Base-by-base conservation (phyloP, 2,329 filamentous ascomycete genomes). In the Diaporthe sp. region DNA sequence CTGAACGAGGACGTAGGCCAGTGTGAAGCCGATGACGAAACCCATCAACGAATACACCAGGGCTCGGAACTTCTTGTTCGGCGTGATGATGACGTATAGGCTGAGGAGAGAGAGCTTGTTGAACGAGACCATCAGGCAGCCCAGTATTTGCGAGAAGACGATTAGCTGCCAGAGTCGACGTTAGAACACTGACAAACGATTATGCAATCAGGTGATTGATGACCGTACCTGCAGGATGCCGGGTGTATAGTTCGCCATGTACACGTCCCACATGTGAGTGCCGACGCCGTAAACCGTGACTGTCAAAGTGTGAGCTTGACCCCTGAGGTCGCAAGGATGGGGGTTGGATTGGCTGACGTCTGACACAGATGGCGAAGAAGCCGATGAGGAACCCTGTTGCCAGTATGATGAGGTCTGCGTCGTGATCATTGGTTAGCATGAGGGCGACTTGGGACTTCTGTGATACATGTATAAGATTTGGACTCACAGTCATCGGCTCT, bases 131-230 rank as follows among this genome's bases (percentile, higher is more conserved):
- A 49, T 68, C 6, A 51, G 6, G 31, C 28, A 51, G 63, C 63
- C 63, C 5, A 39, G 3, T 4, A 68, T 13, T 7, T 68, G 17
- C 6, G 8, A 22, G 7, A 68, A 37, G 31, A 68, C 51, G 15
- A 51, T 37, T 13, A 68, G 63, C 63, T 68, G 12, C 10, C 22
- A 37, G 15, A 20, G 25, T 4, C 2, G 2, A 4, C 1, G 44
- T 68, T 39, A 68, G 6, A 17, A 25, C 0, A 12, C 6, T 17
- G 10, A 20, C 7, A 22, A 4, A 20, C 4, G 4, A 3, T 31
- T 15, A 3, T 8, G 22, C 0, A 7, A 2, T 10, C 3, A 4
- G 13, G 6, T 9, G 2, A 3, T 39, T 8, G 12, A 10, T n/a
- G 25, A 13, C 6, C 61, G 5, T 53, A 68, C 63, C 63, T 68